These are phyloP conservation scores for Solanum lycopersicoides DNA, from an alignment of 257 asterid species.

Conservation along the genomic window DNA sequence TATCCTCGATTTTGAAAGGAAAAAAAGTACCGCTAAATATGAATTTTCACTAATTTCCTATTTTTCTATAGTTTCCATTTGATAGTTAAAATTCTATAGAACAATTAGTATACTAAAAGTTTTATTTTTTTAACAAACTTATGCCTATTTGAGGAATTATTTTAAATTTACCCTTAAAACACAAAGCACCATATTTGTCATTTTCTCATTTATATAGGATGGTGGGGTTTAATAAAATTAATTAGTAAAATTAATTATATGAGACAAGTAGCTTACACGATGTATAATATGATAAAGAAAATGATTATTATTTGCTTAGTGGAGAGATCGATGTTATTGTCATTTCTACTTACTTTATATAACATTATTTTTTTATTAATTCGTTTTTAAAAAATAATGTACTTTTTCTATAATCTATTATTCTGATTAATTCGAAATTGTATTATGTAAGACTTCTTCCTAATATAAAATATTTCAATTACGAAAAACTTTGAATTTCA, in stretches of 20 bases:
- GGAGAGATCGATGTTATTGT: neutral
- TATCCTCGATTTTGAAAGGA: no score
- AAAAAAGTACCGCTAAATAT: no score
- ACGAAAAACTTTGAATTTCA: accelerated
- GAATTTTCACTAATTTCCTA: neutral
- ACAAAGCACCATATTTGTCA: neutral
- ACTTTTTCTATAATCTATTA: no score
- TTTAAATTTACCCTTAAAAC: neutral
- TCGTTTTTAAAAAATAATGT: no score
- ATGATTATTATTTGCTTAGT: neutral
- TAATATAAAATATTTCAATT: no score
- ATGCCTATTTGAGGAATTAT: neutral
- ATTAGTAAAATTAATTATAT: neutral
- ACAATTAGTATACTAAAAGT: neutral
- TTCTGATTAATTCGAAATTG: no score
- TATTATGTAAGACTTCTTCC: no score
- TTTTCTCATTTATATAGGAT: neutral
- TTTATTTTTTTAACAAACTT: neutral
- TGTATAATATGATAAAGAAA: neutral
- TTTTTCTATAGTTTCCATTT: neutral
- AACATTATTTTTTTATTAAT: neutral
- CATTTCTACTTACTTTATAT: neutral
- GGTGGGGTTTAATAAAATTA: neutral
- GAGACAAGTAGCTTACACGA: neutral
- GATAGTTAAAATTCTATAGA: neutral